Conservation (phyloP, 176 grass and related monocot genomes). For the Oryza nivara region DNA sequence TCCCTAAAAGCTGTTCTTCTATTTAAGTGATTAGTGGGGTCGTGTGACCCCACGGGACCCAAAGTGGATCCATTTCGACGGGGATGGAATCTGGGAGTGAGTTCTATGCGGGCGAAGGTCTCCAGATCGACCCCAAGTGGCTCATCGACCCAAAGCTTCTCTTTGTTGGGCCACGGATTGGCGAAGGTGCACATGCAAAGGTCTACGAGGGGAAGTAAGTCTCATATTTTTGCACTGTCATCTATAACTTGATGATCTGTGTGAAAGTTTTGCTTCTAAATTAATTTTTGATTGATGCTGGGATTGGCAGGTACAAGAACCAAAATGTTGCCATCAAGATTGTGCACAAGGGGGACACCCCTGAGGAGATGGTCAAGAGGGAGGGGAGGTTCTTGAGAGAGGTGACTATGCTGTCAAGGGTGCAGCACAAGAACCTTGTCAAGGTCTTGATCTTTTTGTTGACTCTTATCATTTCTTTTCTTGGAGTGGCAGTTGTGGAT, state of each 20-base stretch:
- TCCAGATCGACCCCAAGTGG: slow-evolving; percentile 85
- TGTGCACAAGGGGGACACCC: slow-evolving; percentile 83
- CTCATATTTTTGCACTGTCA: slow-evolving; percentile 9
- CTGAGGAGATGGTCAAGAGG: slow-evolving; percentile 77
- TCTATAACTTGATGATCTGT: slow-evolving; percentile 27
- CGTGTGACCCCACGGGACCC: slow-evolving; percentile 25
- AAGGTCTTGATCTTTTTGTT: slow-evolving; percentile 60
- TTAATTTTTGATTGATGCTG: slow-evolving; percentile 37
- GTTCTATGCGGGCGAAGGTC: slow-evolving; percentile 57
- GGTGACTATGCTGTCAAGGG: slow-evolving; percentile 86
- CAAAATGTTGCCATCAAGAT: slow-evolving; percentile 97
- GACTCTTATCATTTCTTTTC: slow-evolving; percentile 24
- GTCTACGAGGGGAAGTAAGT: slow-evolving; percentile 99
- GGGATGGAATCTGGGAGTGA: slow-evolving; percentile 70
- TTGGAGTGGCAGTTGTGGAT: slow-evolving; percentile 26
- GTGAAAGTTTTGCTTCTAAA: slow-evolving; percentile 39
- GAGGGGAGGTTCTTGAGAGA: slow-evolving; percentile 90
- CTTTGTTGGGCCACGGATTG: slow-evolving; percentile 86
- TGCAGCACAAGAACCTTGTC: slow-evolving; percentile 98
- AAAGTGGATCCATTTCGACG: slow-evolving; percentile 25
- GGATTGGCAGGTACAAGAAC: slow-evolving; percentile 80
- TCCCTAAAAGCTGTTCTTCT: slow-evolving; percentile 35
- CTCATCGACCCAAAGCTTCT: slow-evolving; percentile 90
- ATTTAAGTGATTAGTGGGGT: slow-evolving; percentile 48
- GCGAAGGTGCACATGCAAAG: slow-evolving; percentile 88